A percentile compares a stretch with the other conserved stretches of the same genome.
phyloP scores from a whole-genome alignment of 225 moss, liverwort and hornwort genomes.

The Ulota crispa region DNA sequence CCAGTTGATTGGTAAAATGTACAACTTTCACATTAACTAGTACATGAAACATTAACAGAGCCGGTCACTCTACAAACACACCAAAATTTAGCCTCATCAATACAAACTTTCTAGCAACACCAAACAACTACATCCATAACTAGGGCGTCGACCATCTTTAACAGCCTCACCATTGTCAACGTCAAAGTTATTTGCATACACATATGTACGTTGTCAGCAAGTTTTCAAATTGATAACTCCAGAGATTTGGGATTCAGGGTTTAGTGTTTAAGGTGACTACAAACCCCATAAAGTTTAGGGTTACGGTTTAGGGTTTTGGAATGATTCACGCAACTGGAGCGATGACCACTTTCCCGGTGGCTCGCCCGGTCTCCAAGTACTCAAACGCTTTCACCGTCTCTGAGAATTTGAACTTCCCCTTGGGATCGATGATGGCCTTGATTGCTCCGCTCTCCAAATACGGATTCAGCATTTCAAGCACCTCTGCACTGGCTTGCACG shows the following conservation, averaged over 20 bases:
- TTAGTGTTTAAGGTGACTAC: no score
- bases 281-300: no score
- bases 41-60: no score
- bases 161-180: not conserved
- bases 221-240: not conserved
- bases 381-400: constrained; percentile 64
- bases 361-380: constrained; percentile 67
- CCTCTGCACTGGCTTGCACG: constrained; percentile 39
- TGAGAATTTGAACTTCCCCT: constrained; percentile 51
- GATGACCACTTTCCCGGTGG: constrained; percentile 70
- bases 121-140: not conserved
- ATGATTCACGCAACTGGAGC: constrained; percentile 24
- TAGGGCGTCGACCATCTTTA: not conserved
- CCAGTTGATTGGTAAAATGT: no score
- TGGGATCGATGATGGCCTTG: constrained; percentile 63
- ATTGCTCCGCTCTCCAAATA: constrained; percentile 60
- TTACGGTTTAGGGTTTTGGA: not conserved
- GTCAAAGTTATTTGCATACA: not conserved
- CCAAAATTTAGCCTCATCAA: not conserved
- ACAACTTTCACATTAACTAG: no score
- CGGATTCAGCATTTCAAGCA: constrained; percentile 63
- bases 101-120: not conserved
- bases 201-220: not conserved
- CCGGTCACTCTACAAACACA: no score
- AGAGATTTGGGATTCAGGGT: not conserved